A percentile compares a stretch with the other conserved stretches of the same genome.
Evolutionary conservation across 805 yeast species (phyloP).

Genomic region (Candida manassasensis): DNA sequence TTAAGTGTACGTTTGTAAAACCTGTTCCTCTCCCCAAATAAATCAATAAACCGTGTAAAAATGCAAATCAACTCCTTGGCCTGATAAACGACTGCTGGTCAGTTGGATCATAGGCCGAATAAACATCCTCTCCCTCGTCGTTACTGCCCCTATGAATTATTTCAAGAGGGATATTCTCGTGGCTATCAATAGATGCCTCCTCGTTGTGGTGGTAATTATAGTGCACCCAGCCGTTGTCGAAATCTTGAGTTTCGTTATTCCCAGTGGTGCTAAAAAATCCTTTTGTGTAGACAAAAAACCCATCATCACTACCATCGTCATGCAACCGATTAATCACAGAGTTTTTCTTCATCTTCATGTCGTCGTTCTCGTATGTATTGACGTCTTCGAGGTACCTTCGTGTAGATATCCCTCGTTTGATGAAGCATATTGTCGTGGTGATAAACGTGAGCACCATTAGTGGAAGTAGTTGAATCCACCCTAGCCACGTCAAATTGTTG

Average conservation of each 20-base stretch:
- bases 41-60: no score
- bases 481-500: conserved; percentile 72
- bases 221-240: not conserved
- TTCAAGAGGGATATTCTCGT: conserved; percentile 2
- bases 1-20: no score
- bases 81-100: no score
- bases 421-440: conserved; percentile 63
- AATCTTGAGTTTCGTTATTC: conserved; percentile 6
- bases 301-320: conserved; percentile 39
- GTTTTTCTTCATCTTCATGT: conserved; percentile 26
- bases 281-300: conserved; percentile 39
- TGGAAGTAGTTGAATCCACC: conserved; percentile 77
- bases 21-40: no score
- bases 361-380: conserved; percentile 26
- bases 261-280: conserved; percentile 31
- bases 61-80: no score
- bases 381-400: conserved; percentile 37
- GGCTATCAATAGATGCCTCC: conserved; percentile 3
- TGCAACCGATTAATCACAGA: conserved; percentile 12
- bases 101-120: not conserved
- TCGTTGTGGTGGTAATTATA: not conserved
- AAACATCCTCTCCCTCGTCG: not conserved
- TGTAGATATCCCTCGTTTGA: conserved; percentile 62
- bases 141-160: not conserved
- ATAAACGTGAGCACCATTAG: conserved; percentile 60